Evolutionary conservation across 176 grass and related monocot genomes (phyloP).

Genomic region (Zoysia pacifica): DNA sequence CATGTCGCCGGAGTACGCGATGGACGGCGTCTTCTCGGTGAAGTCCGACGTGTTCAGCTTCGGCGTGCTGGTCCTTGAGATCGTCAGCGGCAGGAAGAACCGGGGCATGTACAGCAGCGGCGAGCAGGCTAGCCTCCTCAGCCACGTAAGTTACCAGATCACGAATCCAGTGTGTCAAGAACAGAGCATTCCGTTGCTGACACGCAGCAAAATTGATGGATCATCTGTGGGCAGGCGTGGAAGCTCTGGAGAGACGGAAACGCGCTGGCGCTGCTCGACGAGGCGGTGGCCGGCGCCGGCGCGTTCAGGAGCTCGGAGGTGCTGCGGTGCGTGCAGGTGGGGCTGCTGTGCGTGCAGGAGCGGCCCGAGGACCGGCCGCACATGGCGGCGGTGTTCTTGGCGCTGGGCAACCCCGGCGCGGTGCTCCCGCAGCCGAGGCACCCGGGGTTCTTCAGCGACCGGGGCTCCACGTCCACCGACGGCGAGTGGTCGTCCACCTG

Average conservation of each 20-base stretch:
- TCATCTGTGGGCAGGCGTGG: conserved; percentile 53
- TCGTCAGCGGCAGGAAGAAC: conserved; percentile 84
- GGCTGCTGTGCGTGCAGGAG: conserved; percentile 79
- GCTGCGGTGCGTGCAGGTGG: conserved; percentile 73
- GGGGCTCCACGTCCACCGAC: conserved; percentile 31
- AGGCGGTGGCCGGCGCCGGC: conserved; percentile 14
- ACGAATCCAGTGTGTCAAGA: background rate
- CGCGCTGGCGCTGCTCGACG: conserved; percentile 50
- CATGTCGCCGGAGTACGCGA: conserved; percentile 93
- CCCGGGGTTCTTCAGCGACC: conserved; percentile 54
- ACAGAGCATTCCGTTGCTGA: background rate
- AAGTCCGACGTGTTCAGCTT: conserved; percentile 94
- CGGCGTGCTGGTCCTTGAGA: conserved; percentile 74
- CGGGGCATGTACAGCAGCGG: conserved; percentile 47
- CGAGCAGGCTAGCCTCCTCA: conserved; percentile 66
- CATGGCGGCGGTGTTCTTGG: conserved; percentile 63
- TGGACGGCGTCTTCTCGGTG: conserved; percentile 85
- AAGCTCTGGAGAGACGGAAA: conserved; percentile 66
- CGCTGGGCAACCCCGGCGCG: conserved; percentile 57
- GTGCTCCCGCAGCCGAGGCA: conserved; percentile 56
- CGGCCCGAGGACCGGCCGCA: conserved; percentile 60
- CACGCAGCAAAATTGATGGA: background rate
- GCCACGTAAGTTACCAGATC: conserved; percentile 48
- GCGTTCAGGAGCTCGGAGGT: conserved; percentile 40
- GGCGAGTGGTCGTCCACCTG: conserved; percentile 48